Conservation (phyloP, 1,284 basidiomycete genomes). For the Peniophora sp. region DNA sequence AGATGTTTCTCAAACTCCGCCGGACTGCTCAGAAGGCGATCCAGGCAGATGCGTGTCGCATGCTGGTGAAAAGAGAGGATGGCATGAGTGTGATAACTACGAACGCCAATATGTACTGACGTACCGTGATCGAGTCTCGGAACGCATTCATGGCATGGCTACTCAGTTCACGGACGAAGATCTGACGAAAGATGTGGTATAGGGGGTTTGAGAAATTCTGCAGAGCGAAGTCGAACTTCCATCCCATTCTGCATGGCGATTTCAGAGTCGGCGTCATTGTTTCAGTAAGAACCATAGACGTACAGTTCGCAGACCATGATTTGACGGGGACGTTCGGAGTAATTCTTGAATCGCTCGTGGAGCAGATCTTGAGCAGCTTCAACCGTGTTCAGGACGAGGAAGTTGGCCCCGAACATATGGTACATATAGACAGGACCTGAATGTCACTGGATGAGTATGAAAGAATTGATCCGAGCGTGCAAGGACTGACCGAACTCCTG, state of each 20-base stretch:
- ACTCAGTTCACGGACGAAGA: background rate
- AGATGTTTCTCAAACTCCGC: background rate
- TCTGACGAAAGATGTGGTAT: background rate
- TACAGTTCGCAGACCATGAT: background rate
- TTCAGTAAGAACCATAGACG: background rate
- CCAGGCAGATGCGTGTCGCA: background rate
- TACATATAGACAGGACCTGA: background rate
- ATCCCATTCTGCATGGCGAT: background rate
- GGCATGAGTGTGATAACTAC: too few relatives aligned
- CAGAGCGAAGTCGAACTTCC: background rate
- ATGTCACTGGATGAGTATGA: background rate
- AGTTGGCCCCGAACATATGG: background rate
- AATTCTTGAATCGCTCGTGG: background rate
- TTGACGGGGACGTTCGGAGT: background rate
- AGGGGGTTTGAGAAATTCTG: background rate
- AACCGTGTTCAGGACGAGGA: background rate
- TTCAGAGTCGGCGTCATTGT: background rate
- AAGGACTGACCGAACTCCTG: background rate
- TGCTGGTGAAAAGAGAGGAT: background rate
- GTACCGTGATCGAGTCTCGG: too few relatives aligned
- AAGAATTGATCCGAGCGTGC: background rate
- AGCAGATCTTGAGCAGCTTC: background rate
- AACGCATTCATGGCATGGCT: too few relatives aligned
- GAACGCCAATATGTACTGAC: too few relatives aligned
- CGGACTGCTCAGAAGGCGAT: background rate